Conservation (phyloP, 73 alveolate genomes). For the Paramecium sexaurelia region DNA sequence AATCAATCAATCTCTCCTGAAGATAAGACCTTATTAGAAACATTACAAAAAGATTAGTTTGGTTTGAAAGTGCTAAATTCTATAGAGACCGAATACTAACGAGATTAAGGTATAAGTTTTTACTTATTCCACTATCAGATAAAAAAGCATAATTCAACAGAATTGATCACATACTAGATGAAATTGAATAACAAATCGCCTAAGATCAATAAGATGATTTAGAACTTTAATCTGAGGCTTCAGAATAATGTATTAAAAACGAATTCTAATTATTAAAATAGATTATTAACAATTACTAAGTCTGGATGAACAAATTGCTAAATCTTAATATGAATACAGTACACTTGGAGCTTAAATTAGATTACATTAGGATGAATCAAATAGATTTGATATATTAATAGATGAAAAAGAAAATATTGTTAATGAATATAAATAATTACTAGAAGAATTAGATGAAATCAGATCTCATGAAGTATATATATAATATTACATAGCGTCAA, state of each 20-base stretch:
- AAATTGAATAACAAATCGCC: not conserved
- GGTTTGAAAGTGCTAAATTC: not conserved
- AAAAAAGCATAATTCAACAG: not conserved
- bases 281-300: not conserved
- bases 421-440: not conserved
- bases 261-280: not conserved
- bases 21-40: not conserved
- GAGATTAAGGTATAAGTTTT: not conserved
- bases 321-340: not conserved
- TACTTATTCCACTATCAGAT: not conserved
- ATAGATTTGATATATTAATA: not conserved
- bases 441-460: not conserved
- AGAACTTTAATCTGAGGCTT: not conserved
- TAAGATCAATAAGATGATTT: not conserved
- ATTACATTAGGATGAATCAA: not conserved
- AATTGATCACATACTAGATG: not conserved
- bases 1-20: not conserved
- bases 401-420: constrained; percentile 9
- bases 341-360: not conserved
- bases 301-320: not conserved
- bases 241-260: not conserved
- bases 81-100: not conserved
- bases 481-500: not conserved
- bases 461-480: not conserved
- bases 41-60: not conserved